Evolutionary conservation across 192 early-diverging fungal genomes (phyloP), one percentile per base, ranked within the genome.

Genomic region (Backusella macrospora): DNA sequence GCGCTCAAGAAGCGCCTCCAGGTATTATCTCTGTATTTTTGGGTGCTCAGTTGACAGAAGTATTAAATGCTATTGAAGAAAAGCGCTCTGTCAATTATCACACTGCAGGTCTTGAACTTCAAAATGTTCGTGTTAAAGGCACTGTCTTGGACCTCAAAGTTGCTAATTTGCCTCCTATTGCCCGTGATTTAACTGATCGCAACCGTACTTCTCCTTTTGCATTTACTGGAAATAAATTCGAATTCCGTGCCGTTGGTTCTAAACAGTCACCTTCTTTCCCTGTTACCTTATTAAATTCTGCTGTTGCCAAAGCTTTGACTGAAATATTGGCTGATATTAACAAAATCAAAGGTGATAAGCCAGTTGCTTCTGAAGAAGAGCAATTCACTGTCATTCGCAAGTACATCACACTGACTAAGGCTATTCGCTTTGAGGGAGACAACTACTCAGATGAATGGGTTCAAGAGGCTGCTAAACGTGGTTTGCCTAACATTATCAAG

Each of bases 181-280:
- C 93, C 14, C 95, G 97, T 81, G 97, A 99, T 83, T 84, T 98
- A 77, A 99, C 97, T 26, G 97, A 99, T 85, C 95, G 97, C 84
- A 99, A 99, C 91, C 94, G 96, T 76, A 99, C 97, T 63, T 97
- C 95, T 71, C 96, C 97, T 38, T 98, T 99, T 71, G 97, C 97
- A 66, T 99, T 99, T 82, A 99, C 97, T 71, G 97, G 97, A 46
- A 99, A 99, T 92, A 99, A 99, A 89, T 99, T 99, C 75, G 97
- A 99, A 90, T 99, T 97, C 95, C 93, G 95, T 83, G 95, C 97
- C 44, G 96, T 97, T 43, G 97, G 97, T 55, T 96, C 97, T 67
- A 96, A 97, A 89, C 95, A 96, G 86, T 96, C 95, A 26, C 94
- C 95, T 44, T 94, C 97, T 52, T 97, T 97, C 91, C 96, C 97